Percentiles rank a stretch among this genome's conserved stretches.
Evolutionary conservation across 2,329 filamentous ascomycete species (phyloP).

Genomic region (Talaromyces sp.): DNA sequence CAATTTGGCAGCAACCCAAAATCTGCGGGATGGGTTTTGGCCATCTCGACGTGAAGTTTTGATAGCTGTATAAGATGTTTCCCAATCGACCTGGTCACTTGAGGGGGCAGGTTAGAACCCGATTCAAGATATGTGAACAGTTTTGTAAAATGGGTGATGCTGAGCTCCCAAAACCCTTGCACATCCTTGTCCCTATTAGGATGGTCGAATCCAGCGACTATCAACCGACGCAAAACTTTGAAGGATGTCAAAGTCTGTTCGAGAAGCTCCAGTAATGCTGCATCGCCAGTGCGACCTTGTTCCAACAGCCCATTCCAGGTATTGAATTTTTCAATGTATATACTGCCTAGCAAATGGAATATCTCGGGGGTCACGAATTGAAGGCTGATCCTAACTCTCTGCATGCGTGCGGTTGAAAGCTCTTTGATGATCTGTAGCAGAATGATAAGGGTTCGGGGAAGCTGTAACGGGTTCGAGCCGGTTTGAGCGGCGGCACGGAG

Average conservation of each 20-base stretch:
- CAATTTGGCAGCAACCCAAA: slow-evolving; percentile 80
- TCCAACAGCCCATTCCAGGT: slow-evolving; percentile 62
- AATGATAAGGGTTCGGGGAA: slow-evolving; percentile 69
- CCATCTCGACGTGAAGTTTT: slow-evolving; percentile 87
- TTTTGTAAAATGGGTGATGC: slow-evolving; percentile 71
- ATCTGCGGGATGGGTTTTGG: slow-evolving; percentile 69
- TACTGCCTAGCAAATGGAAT: slow-evolving; percentile 69
- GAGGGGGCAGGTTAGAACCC: slow-evolving; percentile 46
- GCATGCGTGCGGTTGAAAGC: slow-evolving; percentile 71
- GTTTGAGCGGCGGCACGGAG: slow-evolving; percentile 53
- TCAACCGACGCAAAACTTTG: slow-evolving; percentile 72
- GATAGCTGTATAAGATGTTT: slow-evolving; percentile 86
- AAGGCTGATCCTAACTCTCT: slow-evolving; percentile 68
- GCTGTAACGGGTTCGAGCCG: slow-evolving; percentile 57
- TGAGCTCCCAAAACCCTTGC: slow-evolving; percentile 72
- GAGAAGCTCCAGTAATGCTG: slow-evolving; percentile 59
- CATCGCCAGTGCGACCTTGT: slow-evolving; percentile 54
- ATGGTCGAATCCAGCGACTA: slow-evolving; percentile 76
- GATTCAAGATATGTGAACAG: slow-evolving; percentile 63
- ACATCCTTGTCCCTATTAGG: slow-evolving; percentile 75
- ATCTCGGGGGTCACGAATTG: slow-evolving; percentile 78
- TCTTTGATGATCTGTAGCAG: slow-evolving; percentile 88
- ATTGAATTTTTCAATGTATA: slow-evolving; percentile 70
- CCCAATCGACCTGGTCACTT: slow-evolving; percentile 61
- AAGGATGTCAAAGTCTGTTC: slow-evolving; percentile 73